Evolutionary conservation across 139 green algal species (phyloP).

Genomic region (Chlorella ohadii): DNA sequence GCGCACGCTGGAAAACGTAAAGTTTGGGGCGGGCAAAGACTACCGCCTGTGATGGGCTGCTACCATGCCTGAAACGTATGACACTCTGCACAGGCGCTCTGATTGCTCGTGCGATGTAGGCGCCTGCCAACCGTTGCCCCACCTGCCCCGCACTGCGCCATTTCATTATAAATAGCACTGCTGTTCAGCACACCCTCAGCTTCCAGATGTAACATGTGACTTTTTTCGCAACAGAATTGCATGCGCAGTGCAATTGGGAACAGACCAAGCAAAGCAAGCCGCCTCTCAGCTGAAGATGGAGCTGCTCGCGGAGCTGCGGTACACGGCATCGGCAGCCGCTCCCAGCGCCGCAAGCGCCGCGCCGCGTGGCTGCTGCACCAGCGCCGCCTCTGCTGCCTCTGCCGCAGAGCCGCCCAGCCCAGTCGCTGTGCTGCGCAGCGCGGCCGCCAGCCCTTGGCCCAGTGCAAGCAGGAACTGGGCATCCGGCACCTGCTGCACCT

Average conservation of each 20-base stretch:
- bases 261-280: too few relatives aligned
- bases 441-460: background rate
- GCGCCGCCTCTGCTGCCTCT: background rate
- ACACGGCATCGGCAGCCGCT: background rate
- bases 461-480: conserved; percentile 17
- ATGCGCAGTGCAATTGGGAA: too few relatives aligned
- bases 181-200: too few relatives aligned
- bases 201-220: too few relatives aligned
- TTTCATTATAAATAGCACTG: too few relatives aligned
- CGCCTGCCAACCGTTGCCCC: too few relatives aligned
- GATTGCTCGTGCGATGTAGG: too few relatives aligned
- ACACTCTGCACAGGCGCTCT: too few relatives aligned
- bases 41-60: conserved; percentile 34
- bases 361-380: background rate
- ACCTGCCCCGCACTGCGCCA: too few relatives aligned
- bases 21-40: conserved; percentile 52
- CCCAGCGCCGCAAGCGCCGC: background rate
- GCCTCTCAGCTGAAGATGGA: conserved; percentile 22
- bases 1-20: conserved; percentile 39
- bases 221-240: too few relatives aligned
- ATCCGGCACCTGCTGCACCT: conserved; percentile 25
- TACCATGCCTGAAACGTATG: too few relatives aligned
- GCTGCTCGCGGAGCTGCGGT: conserved; percentile 17
- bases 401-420: background rate
- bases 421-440: background rate